These are phyloP conservation scores for Solanum hybrid DNA, from an alignment of 305 asterid genomes.

Conservation along the genomic window DNA sequence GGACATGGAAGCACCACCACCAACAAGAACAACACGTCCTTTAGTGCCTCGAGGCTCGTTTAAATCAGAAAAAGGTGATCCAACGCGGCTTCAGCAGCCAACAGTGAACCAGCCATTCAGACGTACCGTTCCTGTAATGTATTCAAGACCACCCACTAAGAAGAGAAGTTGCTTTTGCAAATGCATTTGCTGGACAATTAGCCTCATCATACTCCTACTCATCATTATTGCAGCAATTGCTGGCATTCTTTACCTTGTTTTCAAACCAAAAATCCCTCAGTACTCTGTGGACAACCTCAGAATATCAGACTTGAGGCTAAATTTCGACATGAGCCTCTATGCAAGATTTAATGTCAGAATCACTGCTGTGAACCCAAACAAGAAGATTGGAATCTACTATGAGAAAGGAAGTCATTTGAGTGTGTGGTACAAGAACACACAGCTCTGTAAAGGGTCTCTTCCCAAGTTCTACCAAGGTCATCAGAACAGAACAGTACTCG, in stretches of 20 bases:
- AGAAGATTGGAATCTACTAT: constrained; percentile 77
- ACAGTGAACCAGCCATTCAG: constrained; percentile 20
- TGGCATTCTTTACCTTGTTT: constrained; percentile 58
- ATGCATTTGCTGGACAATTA: constrained; percentile 72
- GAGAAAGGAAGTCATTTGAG: constrained; percentile 74
- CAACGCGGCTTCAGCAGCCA: constrained; percentile 12
- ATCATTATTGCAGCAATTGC: constrained; percentile 49
- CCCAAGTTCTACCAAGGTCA: constrained; percentile 86
- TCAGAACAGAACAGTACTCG: constrained; percentile 55
- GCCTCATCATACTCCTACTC: constrained; percentile 46
- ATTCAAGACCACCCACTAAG: constrained; percentile 29
- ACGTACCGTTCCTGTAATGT: constrained; percentile 15
- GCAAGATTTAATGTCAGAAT: constrained; percentile 63
- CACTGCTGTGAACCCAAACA: constrained; percentile 71
- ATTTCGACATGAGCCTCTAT: constrained; percentile 63
- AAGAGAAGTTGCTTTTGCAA: constrained; percentile 44
- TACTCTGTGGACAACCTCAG: constrained; percentile 79
- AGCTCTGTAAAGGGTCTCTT: constrained; percentile 65
- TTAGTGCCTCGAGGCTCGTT: constrained; percentile 18
- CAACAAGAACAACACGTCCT: constrained; percentile 24
- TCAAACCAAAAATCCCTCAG: constrained; percentile 70
- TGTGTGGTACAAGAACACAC: constrained; percentile 71
- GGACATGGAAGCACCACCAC: constrained; percentile 39
- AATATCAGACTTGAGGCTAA: constrained; percentile 65
- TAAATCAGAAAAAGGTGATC: constrained; percentile 30